Percentiles rank a stretch among this genome's conserved stretches.
Conservation (phyloP, 305 asterid genomes). For the Rubia occidens region DNA sequence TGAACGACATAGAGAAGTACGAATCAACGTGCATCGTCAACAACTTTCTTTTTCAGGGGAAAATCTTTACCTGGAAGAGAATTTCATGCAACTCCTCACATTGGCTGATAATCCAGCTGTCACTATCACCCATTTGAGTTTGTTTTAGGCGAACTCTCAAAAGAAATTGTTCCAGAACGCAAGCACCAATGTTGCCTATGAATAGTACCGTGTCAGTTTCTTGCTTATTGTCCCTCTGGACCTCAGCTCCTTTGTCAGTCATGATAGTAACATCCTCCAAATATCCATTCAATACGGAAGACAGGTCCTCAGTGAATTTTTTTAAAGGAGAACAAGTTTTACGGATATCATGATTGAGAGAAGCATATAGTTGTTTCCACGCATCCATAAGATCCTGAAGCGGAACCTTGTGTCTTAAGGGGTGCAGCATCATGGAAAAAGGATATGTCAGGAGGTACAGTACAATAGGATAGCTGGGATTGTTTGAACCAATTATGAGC, state of each 20-base stretch:
- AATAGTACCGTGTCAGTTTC: constrained; percentile 27
- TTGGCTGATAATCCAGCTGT: constrained; percentile 24
- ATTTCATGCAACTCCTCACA: constrained; percentile 30
- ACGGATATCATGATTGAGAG: constrained; percentile 30
- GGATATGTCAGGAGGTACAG: constrained; percentile 51
- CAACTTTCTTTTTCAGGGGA: not conserved
- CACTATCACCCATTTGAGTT: constrained; percentile 24
- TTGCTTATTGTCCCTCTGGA: constrained; percentile 25
- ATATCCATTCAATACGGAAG: constrained; percentile 30
- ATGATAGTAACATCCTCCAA: constrained; percentile 27
- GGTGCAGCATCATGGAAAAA: constrained; percentile 35
- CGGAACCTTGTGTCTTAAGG: constrained; percentile 27
- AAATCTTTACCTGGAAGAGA: constrained; percentile 47
- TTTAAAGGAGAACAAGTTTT: constrained; percentile 24
- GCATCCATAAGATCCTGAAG: constrained; percentile 32
- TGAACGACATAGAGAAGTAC: not conserved
- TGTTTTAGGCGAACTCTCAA: constrained; percentile 25
- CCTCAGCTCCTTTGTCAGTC: constrained; percentile 23
- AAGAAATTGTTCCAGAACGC: constrained; percentile 38
- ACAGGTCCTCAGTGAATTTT: constrained; percentile 42
- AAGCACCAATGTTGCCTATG: constrained; percentile 36
- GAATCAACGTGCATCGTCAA: not conserved
- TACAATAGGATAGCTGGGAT: constrained; percentile 27
- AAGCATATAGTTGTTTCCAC: constrained; percentile 47
- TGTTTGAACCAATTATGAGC: constrained; percentile 28